Base-by-base conservation (phyloP, 352 stramenopile species). In the Phytophthora hybrid region DNA sequence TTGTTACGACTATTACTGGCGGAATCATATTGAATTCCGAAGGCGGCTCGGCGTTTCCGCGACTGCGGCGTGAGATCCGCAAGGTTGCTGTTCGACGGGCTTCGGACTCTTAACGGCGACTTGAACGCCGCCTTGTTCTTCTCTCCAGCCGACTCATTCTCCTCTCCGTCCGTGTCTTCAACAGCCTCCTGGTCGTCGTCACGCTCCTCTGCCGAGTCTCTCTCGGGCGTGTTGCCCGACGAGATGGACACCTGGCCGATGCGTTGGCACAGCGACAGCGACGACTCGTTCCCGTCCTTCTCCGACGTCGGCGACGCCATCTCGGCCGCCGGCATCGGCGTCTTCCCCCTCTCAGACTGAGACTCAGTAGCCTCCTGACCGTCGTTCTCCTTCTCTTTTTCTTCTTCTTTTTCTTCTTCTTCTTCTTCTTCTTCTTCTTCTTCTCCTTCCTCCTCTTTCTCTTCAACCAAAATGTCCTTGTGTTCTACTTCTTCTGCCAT, bases 221-320 rank as follows among this genome's bases (percentile, higher is more conserved):
- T 69, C 32, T 74, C 55, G 3, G 59, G 39, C 26, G 47, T 64
- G 16, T 58, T 74, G 18, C 63, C 63, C 1, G 84, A 79, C 4
- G 89, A 96, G 34, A 96, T 96, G 5, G 85, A 88, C 10, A 94
- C 87, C 34, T 94, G 87, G 49, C 82, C 85, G 37, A 96, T 96
- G 1, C 84, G 83, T 63, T 96, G 81, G 66, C 82, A 90, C 39
- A 95, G 68, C 41, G 89, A 92, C 37, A 93, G 61, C 5, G 86
- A 88, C 54, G 81, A 79, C 67, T 82, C 76, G 37, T 79, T 73
- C 11, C 60, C 74, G 23, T 85, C 74, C 56, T 76, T 76, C 18
- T 80, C 71, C 39, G 55, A 66, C 60, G 63, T 71, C 47, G 44
- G 52, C 18, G 52, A 69, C 1, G 59, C 55, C 46, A 75, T 75